These are phyloP conservation scores for Apostasia shenzhenica DNA, from an alignment of 106 monocot species.

Conservation along the genomic window DNA sequence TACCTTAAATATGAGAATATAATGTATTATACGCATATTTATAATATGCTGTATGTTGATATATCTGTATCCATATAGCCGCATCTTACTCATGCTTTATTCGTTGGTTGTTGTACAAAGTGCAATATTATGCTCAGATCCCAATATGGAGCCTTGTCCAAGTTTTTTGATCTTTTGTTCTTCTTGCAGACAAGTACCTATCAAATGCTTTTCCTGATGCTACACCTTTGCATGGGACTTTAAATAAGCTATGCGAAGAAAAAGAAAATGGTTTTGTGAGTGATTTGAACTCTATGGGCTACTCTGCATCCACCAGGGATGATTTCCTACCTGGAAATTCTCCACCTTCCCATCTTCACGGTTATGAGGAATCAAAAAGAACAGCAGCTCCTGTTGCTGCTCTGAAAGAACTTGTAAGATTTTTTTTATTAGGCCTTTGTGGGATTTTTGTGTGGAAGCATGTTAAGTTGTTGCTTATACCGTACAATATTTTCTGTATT, in stretches of 20 bases:
- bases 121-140: too few relatives aligned
- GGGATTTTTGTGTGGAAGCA: neutral
- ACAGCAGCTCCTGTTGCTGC: constrained; percentile 34
- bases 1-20: too few relatives aligned
- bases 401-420: constrained; percentile 75
- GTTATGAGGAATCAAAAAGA: constrained; percentile 24
- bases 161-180: neutral
- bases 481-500: neutral
- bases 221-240: constrained; percentile 21
- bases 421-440: neutral
- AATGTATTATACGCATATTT: too few relatives aligned
- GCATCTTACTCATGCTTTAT: too few relatives aligned
- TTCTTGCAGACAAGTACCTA: constrained; percentile 72
- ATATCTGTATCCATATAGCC: too few relatives aligned
- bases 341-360: constrained; percentile 20
- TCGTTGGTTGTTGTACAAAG: too few relatives aligned
- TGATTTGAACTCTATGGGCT: constrained; percentile 34
- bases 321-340: constrained; percentile 31
- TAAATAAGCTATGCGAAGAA: constrained; percentile 15
- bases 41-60: too few relatives aligned
- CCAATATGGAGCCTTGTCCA: neutral
- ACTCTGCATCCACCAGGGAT: constrained; percentile 25
- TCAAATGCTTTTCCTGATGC: constrained; percentile 29
- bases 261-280: constrained; percentile 55
- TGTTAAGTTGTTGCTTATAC: neutral